Base-by-base conservation (phyloP, 495 filamentous ascomycete genomes). In the Aspergillus carlsbadensis region DNA sequence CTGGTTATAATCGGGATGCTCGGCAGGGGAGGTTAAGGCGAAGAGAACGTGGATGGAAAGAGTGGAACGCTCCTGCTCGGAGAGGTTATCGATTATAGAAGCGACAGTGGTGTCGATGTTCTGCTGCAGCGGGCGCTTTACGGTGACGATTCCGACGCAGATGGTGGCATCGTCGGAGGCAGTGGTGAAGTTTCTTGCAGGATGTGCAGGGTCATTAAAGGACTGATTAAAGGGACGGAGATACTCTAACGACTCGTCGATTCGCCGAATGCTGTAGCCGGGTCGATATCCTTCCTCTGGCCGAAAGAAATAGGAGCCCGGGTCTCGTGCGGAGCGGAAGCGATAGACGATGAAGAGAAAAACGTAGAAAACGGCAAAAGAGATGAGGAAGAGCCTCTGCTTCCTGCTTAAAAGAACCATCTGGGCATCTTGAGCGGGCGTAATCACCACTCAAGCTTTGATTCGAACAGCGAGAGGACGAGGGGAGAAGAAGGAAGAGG, bases 1-100 rank as follows among this genome's bases (percentile, higher is more conserved):
- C 29, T 81, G 66, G 35, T 65, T 60, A 52, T 76, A 79, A 49
- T 76, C 74, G 6, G 75, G 75, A 60, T 85, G 83, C n/a, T 61
- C 56, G 10, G 53, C 52, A 15, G 79, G 76, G 46, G 79, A 64
- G 21, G 68, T 69, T 45, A 83, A 74, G 17, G 81, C 79, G 48
- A 85, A 74, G 39, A 86, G 73, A 6, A 81, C 69, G 15, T 78
- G 69, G n/a, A 86, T 56, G 57, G 76, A 59, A 39, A 85, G 68
- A 10, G 65, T 57, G 4, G 63, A 55, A 24, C 81, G 72, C 64
- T 85, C 77, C 15, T 71, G 57, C 3, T 65, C 52, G 17, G 73
- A 76, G 1, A 86, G 65, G 1, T 72, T 73, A 20, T 78, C 77
- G 29, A 80, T 69, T 21, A 85, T 59, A 5, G 80, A 81, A 14